Base-by-base conservation (phyloP, 306 rosid species). In the Rosa persica region DNA sequence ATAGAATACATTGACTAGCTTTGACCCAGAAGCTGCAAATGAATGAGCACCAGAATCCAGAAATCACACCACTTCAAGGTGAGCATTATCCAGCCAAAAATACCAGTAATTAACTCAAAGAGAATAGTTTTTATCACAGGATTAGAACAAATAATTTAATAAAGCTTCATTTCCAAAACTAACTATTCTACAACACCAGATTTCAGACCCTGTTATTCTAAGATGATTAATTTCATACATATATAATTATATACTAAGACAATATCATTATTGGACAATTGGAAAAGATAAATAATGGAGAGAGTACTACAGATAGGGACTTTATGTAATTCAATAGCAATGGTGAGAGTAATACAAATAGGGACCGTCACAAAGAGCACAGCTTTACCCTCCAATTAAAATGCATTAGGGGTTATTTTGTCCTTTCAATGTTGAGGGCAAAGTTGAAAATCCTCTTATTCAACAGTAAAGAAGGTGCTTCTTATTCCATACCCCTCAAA, bases 1-100 rank as follows among this genome's bases (percentile, higher is more conserved):
- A 54, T 12, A 54, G 77, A 73, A 54, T 19, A 54, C 39, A 44
- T 44, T 49, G 17, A 54, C 77, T 52, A 57, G 77, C 77, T 73
- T 73, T 39, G 51, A 57, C 7, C 4, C 51, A 40, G 54, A 74
- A 54, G 76, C 48, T 27, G 22, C 49, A 54, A 15, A 47, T 3
- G 57, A 51, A 30, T 11, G 76, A 49, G 61, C 20, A 72, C 44
- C 47, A 72, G 47, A 72, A 72, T 72, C 20, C 17, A 52, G 20
- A 38, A 54, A 48, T 16, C 16, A 48, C 30, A 30, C 30, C 8
- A 17, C 75, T 71, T 48, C 60, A 71, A 47, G 75, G 22, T 51
- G 57, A 52, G 34, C 20, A 69, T 23, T 6, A 69, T 12, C 20
- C 36, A 72, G 19, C 30, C 65, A 54, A 54, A 25, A 17, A 51